phyloP scores from a whole-genome alignment of 2,329 filamentous ascomycete genomes.

The Chrysoporthe austroafricana region DNA sequence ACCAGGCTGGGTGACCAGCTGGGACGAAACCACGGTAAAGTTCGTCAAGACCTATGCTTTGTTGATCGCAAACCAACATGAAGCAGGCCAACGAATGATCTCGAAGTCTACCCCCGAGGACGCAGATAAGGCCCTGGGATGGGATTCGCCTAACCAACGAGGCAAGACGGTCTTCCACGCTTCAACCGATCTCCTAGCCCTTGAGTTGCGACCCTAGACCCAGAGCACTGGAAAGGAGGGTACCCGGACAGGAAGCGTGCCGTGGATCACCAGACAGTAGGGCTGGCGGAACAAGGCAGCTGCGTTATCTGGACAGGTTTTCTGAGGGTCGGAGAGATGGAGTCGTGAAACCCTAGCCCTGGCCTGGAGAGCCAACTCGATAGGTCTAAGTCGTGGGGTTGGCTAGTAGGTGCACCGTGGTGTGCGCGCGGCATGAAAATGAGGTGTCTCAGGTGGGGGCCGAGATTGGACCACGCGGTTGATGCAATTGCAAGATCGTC shows the following conservation, averaged over 20 bases:
- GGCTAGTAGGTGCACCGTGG: neutral
- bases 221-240: constrained; percentile 10
- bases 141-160: constrained; percentile 28
- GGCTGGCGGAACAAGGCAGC: constrained; percentile 9
- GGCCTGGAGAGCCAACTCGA: constrained; percentile 8
- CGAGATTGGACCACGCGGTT: constrained; percentile 18
- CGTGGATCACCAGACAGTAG: constrained; percentile 10
- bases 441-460: constrained; percentile 16
- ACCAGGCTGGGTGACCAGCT: constrained; percentile 18
- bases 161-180: constrained; percentile 14
- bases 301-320: constrained; percentile 1
- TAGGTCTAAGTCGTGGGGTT: neutral
- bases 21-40: constrained; percentile 23
- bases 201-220: constrained; percentile 14
- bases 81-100: constrained; percentile 27
- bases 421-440: constrained; percentile 10
- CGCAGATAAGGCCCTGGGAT: constrained; percentile 30
- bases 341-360: constrained; percentile 16
- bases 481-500: constrained; percentile 9
- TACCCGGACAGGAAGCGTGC: neutral
- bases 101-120: neutral
- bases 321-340: constrained; percentile 2
- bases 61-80: constrained; percentile 33
- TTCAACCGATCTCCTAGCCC: constrained; percentile 22
- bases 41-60: constrained; percentile 7